phyloP scores from a whole-genome alignment of 306 rosid species.

The Lablab purpureus region DNA sequence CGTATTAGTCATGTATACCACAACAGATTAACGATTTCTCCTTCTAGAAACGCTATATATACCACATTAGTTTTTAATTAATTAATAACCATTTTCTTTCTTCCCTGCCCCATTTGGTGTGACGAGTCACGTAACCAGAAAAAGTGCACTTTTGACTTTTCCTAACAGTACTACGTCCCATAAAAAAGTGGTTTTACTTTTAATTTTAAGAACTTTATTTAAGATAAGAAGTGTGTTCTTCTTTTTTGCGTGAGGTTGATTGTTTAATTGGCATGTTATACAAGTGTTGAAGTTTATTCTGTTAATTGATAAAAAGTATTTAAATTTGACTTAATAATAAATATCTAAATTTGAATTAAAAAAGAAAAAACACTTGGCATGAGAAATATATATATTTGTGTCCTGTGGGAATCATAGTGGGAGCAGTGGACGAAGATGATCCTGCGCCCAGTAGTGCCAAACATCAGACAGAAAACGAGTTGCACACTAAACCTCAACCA shows the following conservation, averaged over 20 bases:
- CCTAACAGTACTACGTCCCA: not conserved
- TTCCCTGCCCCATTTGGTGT: not conserved
- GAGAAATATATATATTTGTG: too few species aligned
- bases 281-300: too few species aligned
- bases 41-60: too few species aligned
- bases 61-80: too few species aligned
- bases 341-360: too few species aligned
- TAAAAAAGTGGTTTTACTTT: not conserved
- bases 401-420: too few species aligned
- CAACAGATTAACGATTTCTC: too few species aligned
- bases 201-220: not conserved
- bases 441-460: not conserved
- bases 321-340: too few species aligned
- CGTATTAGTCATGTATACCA: too few species aligned
- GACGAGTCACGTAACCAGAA: not conserved
- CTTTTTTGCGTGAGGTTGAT: not conserved
- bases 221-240: not conserved
- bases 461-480: not conserved
- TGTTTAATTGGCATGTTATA: not conserved
- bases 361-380: too few species aligned
- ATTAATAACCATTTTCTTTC: too few species aligned
- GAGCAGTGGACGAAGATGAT: not conserved
- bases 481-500: not conserved
- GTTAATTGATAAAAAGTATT: not conserved
- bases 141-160: constrained; percentile 26